A percentile compares a stretch with the other conserved stretches of the same genome.
phyloP scores from a whole-genome alignment of 495 filamentous ascomycete genomes.

The Aspergillus panamensis region DNA sequence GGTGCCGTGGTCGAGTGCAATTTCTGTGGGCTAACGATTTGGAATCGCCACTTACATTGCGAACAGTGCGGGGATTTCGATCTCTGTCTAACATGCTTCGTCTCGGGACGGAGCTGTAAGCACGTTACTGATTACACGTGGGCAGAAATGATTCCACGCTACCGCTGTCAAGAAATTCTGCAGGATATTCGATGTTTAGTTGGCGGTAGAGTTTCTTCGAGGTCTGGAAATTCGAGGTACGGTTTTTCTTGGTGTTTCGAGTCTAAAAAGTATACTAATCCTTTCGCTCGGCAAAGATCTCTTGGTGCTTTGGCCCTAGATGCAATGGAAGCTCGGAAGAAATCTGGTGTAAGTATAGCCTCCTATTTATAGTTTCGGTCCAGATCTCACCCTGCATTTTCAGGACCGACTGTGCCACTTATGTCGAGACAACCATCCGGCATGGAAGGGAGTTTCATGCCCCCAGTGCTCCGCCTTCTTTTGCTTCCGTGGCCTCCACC shows the following conservation, averaged over 20 bases:
- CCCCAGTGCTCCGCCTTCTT: constrained; percentile 21
- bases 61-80: constrained; percentile 26
- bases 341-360: constrained; percentile 9
- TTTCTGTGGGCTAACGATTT: constrained; percentile 25
- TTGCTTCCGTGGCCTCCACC: constrained; percentile 22
- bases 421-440: constrained; percentile 21
- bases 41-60: constrained; percentile 27
- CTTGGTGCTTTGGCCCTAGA: constrained; percentile 17
- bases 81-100: constrained; percentile 22
- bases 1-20: constrained; percentile 26
- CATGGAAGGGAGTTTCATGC: constrained; percentile 21
- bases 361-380: background rate
- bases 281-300: constrained; percentile 10
- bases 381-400: background rate
- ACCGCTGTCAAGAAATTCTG: constrained; percentile 10
- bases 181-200: background rate
- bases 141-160: constrained; percentile 18
- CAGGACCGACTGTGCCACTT: constrained; percentile 24
- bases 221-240: constrained; percentile 2
- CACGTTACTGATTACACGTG: constrained; percentile 20
- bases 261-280: background rate
- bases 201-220: background rate
- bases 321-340: constrained; percentile 15
- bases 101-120: constrained; percentile 25
- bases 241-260: background rate